Evolutionary conservation across 2,329 filamentous ascomycete genomes (phyloP), one percentile per base, ranked within the genome.

Genomic region (Aspergillus sp.): DNA sequence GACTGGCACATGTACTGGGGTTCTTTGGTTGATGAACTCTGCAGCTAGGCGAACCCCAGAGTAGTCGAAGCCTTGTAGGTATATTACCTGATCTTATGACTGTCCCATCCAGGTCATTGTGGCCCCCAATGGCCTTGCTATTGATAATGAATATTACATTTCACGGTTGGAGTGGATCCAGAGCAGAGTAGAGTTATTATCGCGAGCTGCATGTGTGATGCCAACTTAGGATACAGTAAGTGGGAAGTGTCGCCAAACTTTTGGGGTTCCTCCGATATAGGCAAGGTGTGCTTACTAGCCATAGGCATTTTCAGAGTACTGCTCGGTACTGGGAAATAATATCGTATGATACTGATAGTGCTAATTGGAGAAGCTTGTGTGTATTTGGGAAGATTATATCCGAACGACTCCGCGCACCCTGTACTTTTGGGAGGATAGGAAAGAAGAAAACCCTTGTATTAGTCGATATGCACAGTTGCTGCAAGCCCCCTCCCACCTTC

Each of bases 401-500:
- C 47, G 47, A 50, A 30, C n/a, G 47, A 10, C 47, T 50, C 47
- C 47, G 47, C n/a, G 45, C 13, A 30, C 21, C 15, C 6, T 15
- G 47, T 50, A 32, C 47, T 50, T 50, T 49, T 49, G 15, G 23
- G 25, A 28, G 9, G 25, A 12, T 13, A 25, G 23, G 21, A 10
- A 30, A 17, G 39, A 30, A 17, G 39, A 10, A 47, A 41, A 54
- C 32, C 19, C 30, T 41, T 19, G 51, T 30, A 30, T 19, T 23
- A 17, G 21, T n/a, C 15, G 23, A 49, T 43, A 48, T 49, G 25
- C 15, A 32, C 25, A 10, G 21, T 23, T n/a, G 23, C 23, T 13
- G 19, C 19, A 55, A 47, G n/a, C 23, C 50, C 50, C 65, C 58
- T 67, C 65, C 58, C 43, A 54, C 62, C 57, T 62, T 59, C 17